Evolutionary conservation across 2,329 filamentous ascomycete species (phyloP).

Genomic region (Fusarium cyanostomum): DNA sequence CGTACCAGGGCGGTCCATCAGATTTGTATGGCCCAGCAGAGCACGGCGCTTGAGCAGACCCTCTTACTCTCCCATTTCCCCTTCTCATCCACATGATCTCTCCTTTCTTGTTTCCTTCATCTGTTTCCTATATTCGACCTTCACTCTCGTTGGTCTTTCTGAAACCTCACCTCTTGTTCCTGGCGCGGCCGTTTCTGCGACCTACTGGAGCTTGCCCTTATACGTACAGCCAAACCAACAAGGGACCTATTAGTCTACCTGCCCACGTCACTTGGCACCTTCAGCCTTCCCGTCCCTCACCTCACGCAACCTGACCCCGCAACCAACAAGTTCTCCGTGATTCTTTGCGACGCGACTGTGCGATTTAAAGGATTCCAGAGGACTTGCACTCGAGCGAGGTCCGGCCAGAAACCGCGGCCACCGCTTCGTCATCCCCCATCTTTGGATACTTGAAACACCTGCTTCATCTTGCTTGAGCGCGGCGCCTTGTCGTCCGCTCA

Average conservation of each 20-base stretch:
- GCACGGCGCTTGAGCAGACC: slow-evolving; percentile 30
- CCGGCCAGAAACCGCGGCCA: slow-evolving; percentile 8
- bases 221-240: slow-evolving; percentile 17
- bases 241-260: slow-evolving; percentile 23
- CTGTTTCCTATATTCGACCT: not conserved
- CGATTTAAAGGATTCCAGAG: not conserved
- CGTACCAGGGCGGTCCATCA: too few relatives aligned
- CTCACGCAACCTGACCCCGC: slow-evolving; percentile 37
- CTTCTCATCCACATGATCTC: not conserved
- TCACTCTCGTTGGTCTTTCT: slow-evolving; percentile 1
- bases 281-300: too few relatives aligned
- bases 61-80: slow-evolving; percentile 8
- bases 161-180: slow-evolving; percentile 30
- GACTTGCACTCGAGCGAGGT: slow-evolving; percentile 17
- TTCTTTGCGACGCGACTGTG: not conserved
- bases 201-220: slow-evolving; percentile 36
- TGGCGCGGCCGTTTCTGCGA: slow-evolving; percentile 45
- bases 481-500: slow-evolving; percentile 3
- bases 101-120: slow-evolving; percentile 7
- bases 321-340: slow-evolving; percentile 24
- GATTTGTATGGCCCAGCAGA: too few relatives aligned
- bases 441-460: slow-evolving; percentile 11
- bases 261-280: slow-evolving; percentile 21
- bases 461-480: slow-evolving; percentile 13
- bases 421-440: slow-evolving; percentile 4